phyloP scores from a whole-genome alignment of 148 eudicot species.

The Persicaria maculosa region DNA sequence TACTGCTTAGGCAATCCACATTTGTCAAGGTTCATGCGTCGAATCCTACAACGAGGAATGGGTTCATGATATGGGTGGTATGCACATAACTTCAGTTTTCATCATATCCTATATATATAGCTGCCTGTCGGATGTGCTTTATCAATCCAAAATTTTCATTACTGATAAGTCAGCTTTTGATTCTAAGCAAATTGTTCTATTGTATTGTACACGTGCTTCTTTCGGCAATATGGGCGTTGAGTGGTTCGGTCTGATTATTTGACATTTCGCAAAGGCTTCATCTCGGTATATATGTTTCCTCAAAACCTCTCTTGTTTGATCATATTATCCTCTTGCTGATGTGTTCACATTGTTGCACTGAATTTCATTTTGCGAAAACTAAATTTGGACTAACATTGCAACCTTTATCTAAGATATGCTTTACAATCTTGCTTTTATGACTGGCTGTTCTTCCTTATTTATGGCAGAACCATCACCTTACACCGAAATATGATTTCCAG shows the following conservation, averaged over 20 bases:
- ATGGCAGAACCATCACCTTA: constrained; percentile 95
- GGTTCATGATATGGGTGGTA: constrained; percentile 81
- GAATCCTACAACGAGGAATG: constrained; percentile 24
- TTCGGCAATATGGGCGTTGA: constrained; percentile 85
- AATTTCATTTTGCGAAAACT: background rate
- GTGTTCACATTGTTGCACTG: constrained; percentile 6
- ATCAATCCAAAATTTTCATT: no score
- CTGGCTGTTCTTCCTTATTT: background rate
- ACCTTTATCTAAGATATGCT: background rate
- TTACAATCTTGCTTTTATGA: background rate
- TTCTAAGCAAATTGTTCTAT: constrained; percentile 6
- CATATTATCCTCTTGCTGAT: no score
- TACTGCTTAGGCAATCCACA: background rate
- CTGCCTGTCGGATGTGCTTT: background rate
- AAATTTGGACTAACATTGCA: background rate
- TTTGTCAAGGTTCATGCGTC: no score
- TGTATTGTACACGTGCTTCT: constrained; percentile 74
- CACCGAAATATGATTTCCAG: constrained; percentile 87
- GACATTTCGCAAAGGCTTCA: constrained; percentile 94
- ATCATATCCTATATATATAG: background rate
- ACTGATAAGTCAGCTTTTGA: no score
- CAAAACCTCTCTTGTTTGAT: background rate
- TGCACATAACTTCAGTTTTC: constrained; percentile 15
- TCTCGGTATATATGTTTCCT: constrained; percentile 44
- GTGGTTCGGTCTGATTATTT: constrained; percentile 95